Percentiles rank a stretch among this genome's conserved stretches.
These are phyloP conservation scores for Gastrodia elata DNA, from an alignment of 106 monocot species.

Conservation along the genomic window DNA sequence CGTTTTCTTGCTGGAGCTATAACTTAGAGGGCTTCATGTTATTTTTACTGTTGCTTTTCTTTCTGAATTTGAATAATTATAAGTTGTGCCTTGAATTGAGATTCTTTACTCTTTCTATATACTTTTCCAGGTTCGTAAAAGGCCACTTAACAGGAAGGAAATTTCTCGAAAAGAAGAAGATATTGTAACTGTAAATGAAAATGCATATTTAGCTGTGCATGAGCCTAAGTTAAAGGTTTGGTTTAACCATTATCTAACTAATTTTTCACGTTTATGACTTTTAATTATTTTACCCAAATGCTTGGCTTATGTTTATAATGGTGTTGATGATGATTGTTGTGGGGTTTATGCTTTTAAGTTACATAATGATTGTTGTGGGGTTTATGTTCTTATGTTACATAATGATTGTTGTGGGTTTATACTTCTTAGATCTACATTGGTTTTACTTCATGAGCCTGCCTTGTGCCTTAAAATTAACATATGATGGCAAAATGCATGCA, in stretches of 20 bases:
- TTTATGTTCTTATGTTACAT: neutral
- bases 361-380: neutral
- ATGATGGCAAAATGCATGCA: neutral
- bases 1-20: too few relatives aligned
- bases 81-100: constrained; percentile 1
- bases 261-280: neutral
- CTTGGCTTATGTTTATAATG: neutral
- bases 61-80: neutral
- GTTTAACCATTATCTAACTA: neutral
- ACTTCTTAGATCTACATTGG: neutral
- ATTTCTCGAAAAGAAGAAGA: constrained; percentile 84
- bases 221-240: constrained; percentile 85
- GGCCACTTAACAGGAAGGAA: constrained; percentile 84
- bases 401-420: neutral
- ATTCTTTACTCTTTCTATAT: constrained; percentile 7
- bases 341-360: neutral
- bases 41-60: neutral
- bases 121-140: constrained; percentile 69
- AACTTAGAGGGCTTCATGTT: too few relatives aligned
- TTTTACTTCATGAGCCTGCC: neutral
- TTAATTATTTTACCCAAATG: neutral
- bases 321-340: neutral
- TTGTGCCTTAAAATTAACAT: neutral
- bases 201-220: constrained; percentile 49
- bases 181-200: constrained; percentile 62